Base-by-base conservation (phyloP, 441 rosid species). In the Hypseocharis bilobata region DNA sequence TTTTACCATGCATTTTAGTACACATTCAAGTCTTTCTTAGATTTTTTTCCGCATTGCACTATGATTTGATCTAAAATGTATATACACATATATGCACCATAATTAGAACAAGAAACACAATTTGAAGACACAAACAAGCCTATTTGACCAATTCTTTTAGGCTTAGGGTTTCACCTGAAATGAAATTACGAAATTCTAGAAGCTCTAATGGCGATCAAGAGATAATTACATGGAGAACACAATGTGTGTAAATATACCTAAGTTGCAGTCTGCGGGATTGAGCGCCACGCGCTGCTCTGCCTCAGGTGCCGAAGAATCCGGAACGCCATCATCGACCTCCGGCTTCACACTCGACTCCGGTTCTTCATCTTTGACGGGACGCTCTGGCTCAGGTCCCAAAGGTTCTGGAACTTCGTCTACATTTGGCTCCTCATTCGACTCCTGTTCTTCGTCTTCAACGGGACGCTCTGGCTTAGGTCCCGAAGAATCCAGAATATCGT, bases 241-340 rank as follows among this genome's bases (percentile, higher is more conserved):
- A n/a, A n/a, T n/a, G n/a, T n/a, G n/a, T n/a, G 0, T 2, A 23
- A 13, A 44, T 1, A 30, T 17, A 75, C 80, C 76, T 59, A 70
- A 73, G 72, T 30, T 34, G 72, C 80, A 80, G 28, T 72, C 76
- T 7, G 72, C 72, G 23, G 68, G 68, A 68, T 74, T 77, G 66
- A 80, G 77, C 40, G 70, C 70, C 60, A 70, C 70, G 2, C 67
- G 73, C 58, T 65, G 71, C 64, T 51, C n/a, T 6, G 22, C 44
- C 60, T 6, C 36, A 3, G 54, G 16, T 27, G 25, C 56, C 3
- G 63, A 29, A 20, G 56, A 14, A 62, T 29, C 34, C 22, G 60
- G 20, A 13, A 8, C 60, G 6, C 2, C 56, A 13, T 5, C 49
- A 23, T 44, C 60, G 25, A 47, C 1, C 60, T 67, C 67, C 34